Percentiles rank a stretch among this genome's conserved stretches.
phyloP scores from a whole-genome alignment of 805 yeast species.

The Zygotorulaspora florentina region DNA sequence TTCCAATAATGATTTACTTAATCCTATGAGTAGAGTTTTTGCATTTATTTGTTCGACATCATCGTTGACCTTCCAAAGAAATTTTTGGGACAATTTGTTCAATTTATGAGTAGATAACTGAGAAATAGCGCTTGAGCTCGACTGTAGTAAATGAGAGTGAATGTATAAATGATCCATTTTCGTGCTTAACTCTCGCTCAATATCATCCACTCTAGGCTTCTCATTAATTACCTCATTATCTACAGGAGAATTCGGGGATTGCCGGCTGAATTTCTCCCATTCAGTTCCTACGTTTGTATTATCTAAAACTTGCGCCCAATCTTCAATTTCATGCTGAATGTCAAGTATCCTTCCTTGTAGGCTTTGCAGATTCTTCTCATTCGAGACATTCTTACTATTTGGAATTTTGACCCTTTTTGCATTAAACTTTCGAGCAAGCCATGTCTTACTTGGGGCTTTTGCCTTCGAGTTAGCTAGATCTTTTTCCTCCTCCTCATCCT shows the following conservation, averaged over 20 bases:
- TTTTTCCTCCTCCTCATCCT: constrained; percentile 10
- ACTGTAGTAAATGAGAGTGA: constrained; percentile 25
- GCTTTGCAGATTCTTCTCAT: constrained; percentile 24
- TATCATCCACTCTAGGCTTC: neutral
- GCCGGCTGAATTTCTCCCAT: constrained; percentile 15
- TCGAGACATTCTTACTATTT: constrained; percentile 32
- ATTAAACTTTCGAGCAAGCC: neutral
- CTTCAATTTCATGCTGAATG: constrained; percentile 24
- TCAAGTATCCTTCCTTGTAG: constrained; percentile 23
- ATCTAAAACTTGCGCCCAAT: constrained; percentile 28
- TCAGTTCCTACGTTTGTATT: constrained; percentile 16
- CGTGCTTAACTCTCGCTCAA: constrained; percentile 14
- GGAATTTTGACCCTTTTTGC: constrained; percentile 17
- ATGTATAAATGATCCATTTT: constrained; percentile 20
- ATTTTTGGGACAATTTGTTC: constrained; percentile 17
- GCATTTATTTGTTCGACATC: constrained; percentile 12
- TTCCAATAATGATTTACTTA: constrained; percentile 22
- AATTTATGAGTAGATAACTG: constrained; percentile 17
- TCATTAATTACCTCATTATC: neutral
- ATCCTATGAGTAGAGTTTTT: constrained; percentile 21
- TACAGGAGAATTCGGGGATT: neutral
- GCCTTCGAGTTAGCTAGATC: constrained; percentile 9
- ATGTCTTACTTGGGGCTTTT: neutral
- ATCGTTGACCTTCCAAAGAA: constrained; percentile 9
- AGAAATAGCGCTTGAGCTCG: constrained; percentile 23